Evolutionary conservation across 2,329 filamentous ascomycete species (phyloP).

Genomic region (Dryadomyces sulphureus): DNA sequence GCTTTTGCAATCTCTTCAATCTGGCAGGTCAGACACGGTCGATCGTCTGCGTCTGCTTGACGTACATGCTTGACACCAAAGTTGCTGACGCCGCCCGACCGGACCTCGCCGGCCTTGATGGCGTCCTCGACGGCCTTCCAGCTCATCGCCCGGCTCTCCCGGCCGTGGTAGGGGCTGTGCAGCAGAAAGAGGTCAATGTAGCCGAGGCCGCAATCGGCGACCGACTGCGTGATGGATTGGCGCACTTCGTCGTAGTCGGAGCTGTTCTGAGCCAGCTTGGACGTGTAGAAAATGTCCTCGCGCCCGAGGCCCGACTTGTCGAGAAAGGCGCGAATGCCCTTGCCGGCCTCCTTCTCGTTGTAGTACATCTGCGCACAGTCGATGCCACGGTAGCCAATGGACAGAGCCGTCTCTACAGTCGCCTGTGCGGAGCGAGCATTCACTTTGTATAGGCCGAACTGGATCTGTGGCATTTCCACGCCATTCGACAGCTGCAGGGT

Average conservation of each 20-base stretch:
- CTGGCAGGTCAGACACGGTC: conserved; percentile 18
- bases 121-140: conserved; percentile 70
- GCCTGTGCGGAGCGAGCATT: conserved; percentile 42
- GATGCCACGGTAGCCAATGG: conserved; percentile 35
- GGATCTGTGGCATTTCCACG: conserved; percentile 52
- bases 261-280: conserved; percentile 55
- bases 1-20: conserved; percentile 54
- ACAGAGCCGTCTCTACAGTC: conserved; percentile 42
- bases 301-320: conserved; percentile 33
- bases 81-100: conserved; percentile 62
- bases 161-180: conserved; percentile 66
- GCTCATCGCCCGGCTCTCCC: conserved; percentile 49
- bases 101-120: conserved; percentile 54
- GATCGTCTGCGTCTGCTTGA: not conserved
- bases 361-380: conserved; percentile 41
- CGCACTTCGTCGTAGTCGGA: conserved; percentile 53
- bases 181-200: conserved; percentile 71
- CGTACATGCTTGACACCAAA: conserved; percentile 57
- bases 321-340: conserved; percentile 46
- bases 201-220: conserved; percentile 50
- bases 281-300: conserved; percentile 65
- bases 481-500: conserved; percentile 43
- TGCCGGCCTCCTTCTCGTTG: conserved; percentile 58
- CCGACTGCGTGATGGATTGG: conserved; percentile 47
- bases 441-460: conserved; percentile 62